Base-by-base conservation (phyloP, 202 grass and related monocot genomes). In the Brachypodium distachyon region DNA sequence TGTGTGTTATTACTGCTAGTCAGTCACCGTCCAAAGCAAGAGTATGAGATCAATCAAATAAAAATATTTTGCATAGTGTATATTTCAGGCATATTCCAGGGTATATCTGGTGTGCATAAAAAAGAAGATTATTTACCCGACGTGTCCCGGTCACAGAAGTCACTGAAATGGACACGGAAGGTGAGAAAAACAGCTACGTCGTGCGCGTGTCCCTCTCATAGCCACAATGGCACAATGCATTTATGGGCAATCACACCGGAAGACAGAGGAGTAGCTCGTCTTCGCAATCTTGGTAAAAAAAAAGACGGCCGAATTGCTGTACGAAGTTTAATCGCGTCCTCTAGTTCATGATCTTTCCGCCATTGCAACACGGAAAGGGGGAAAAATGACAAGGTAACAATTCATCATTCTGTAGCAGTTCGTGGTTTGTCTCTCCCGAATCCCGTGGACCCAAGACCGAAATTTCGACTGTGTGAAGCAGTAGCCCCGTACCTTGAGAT, bases 401-500 rank as follows among this genome's bases (percentile, higher is more conserved):
- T 31, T 14, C 32, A 69, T 49, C 7, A 16, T 27, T 25, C 21
- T 21, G 2, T 12, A 23, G 16, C 72, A 59, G 53, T 39, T 58
- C 39, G 37, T 21, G 17, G 25, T 0, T 56, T 32, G 17, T 32
- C 14, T 6, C 5, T 36, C 13, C 16, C 13, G 16, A 0, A 44
- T 36, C 33, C 6, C 6, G 33, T 36, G 33, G n/a, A n/a, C n/a
- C 33, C 33, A 34, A 26, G 44, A 37, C 14, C 18, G 25, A 33
- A 42, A 25, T 39, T 28, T 40, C 13, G 12, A 14, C 16, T 18
- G 7, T 32, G 36, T 40, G 9, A 13, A 25, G 28, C 39, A 44
- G 13, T 3, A 26, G 17, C 7, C 54, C 34, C 85, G 54, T 65
- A 97, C 93, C 90, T 88, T 89, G 83, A 97, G 82, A 28, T 93